Percentiles rank a stretch among this genome's conserved stretches.
Conservation (phyloP, 495 filamentous ascomycete species). For the Cercophora samala region DNA sequence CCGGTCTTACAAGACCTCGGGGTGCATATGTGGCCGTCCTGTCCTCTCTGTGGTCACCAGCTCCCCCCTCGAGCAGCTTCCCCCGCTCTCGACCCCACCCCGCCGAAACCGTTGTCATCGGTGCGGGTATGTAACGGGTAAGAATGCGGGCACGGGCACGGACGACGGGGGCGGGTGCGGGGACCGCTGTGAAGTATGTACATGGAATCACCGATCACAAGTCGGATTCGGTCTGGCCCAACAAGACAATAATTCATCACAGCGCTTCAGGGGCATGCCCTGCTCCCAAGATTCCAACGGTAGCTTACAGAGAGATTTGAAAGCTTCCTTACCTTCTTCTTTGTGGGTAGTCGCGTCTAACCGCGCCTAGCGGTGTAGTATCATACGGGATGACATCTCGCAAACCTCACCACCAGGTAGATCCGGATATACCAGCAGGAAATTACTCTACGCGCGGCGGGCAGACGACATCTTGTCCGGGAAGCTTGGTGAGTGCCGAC, state of each 20-base stretch:
- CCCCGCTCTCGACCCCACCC: neutral
- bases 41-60: neutral
- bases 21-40: neutral
- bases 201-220: neutral
- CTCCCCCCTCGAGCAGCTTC: neutral
- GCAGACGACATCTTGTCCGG: neutral
- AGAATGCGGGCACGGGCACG: neutral
- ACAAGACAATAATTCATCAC: neutral
- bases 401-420: neutral
- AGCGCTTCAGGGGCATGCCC: neutral
- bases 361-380: neutral
- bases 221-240: neutral
- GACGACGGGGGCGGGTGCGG: neutral
- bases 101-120: neutral
- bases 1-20: neutral
- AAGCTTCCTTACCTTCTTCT: neutral
- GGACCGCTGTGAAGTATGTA: neutral
- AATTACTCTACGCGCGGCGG: neutral
- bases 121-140: neutral
- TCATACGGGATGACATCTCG: neutral
- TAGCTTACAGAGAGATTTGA: neutral
- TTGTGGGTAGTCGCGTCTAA: neutral
- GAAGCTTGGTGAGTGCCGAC: conserved; percentile 14
- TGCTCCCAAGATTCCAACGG: neutral
- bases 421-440: neutral